These are phyloP conservation scores for Sporothrix euskadiensis DNA, from an alignment of 2,329 filamentous ascomycete genomes.

Conservation along the genomic window DNA sequence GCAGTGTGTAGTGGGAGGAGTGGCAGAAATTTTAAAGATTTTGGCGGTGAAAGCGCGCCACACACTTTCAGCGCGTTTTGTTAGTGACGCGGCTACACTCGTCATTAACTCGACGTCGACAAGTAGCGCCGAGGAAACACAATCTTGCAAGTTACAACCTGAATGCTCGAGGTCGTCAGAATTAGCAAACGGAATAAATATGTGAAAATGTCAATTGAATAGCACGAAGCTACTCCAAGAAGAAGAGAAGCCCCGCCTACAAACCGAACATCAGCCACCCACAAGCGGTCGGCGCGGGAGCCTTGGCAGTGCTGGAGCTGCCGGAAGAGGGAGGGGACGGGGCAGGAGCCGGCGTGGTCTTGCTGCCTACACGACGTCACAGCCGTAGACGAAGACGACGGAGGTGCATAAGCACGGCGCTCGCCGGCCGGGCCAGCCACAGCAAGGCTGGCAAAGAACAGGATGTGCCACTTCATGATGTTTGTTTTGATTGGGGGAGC, in stretches of 20 bases:
- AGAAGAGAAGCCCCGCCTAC: neutral
- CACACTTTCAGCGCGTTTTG: conserved; percentile 4
- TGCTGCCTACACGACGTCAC: neutral
- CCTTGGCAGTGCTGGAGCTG: neutral
- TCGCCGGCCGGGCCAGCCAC: neutral
- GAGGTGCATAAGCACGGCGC: neutral
- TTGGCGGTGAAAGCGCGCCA: neutral
- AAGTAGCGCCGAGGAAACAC: neutral
- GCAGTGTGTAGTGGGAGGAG: neutral
- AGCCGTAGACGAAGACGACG: neutral
- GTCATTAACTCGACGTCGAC: neutral
- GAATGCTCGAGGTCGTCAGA: neutral
- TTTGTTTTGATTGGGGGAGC: neutral
- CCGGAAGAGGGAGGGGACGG: neutral
- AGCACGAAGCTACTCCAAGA: neutral
- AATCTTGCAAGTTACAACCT: neutral
- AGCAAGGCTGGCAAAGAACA: neutral
- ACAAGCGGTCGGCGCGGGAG: neutral
- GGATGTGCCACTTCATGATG: neutral
- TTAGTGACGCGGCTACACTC: neutral
- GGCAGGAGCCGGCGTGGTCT: too few species aligned
- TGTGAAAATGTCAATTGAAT: neutral
- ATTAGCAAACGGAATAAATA: too few species aligned
- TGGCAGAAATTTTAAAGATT: neutral
- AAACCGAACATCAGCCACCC: too few species aligned